Base-by-base conservation (phyloP, 805 yeast genomes). In the Starmerella tilneyi region DNA sequence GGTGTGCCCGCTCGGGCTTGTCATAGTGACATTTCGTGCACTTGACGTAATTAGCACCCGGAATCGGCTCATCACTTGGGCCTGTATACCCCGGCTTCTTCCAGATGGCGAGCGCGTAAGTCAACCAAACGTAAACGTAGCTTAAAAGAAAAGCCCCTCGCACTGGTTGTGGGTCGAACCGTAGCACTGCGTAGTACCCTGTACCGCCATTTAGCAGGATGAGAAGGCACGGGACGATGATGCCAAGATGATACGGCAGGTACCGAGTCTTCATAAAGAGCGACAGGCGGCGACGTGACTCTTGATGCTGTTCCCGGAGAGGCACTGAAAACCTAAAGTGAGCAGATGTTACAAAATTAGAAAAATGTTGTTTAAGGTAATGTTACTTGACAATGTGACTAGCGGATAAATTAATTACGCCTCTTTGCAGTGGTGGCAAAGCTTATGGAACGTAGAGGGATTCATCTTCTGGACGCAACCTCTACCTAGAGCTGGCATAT, bases 51-150 rank as follows among this genome's bases (percentile, higher is more conserved):
- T 21, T 9, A 5, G 44, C 54, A 8, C 35, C 47, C 4, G 43
- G 43, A 11, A 23, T 31, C 4, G 11, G 9, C 17, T 5, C 2
- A 13, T 43, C 50, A 30, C 27, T 43, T 2, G 43, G 41, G 26
- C 29, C 41, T 4, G 52, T 45, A 41, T 32, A 41, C 5, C 96
- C 96, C 0, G 97, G 88, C 9, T 68, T 63, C 3, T 66, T 71
- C 19, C 54, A 56, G 1, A 86, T 78, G 1, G 96, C 96, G 22
- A 81, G 55, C 38, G 63, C 57, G 58, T 89, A 89, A 0, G 88
- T 75, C 0, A 83, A 28, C 94, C 94, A 85, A 3, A 80, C 67
- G 74, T 78, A 68, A 0, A 70, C 56, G 41, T 49, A 54, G 19
- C 52, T 53, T 2, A 39, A 11, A 4, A 46, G 24, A 19, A 57